Evolutionary conservation across 78 protist genomes (phyloP).

Genomic region (Emiliania huxleyi): DNA sequence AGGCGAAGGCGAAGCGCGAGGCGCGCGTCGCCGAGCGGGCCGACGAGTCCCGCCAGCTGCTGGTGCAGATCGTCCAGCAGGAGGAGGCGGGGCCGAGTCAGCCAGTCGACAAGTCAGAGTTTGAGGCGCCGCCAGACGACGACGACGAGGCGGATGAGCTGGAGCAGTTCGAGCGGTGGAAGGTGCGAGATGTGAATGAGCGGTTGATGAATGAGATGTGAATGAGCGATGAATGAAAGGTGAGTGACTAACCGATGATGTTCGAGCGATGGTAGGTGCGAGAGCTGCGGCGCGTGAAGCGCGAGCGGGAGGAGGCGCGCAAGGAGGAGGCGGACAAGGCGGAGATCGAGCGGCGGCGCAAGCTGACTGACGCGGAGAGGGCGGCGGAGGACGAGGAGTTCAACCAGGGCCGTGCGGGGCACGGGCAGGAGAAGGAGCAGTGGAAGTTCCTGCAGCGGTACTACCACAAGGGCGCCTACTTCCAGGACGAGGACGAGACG

Average conservation of each 20-base stretch:
- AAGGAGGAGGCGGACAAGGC: not conserved
- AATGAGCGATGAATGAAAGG: too few species aligned
- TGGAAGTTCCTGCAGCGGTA: slow-evolving; percentile 33
- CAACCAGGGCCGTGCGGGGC: too few species aligned
- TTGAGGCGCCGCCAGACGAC: not conserved
- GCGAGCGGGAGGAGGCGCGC: slow-evolving; percentile 6
- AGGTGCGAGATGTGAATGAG: not conserved
- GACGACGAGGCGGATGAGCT: not conserved
- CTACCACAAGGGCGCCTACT: slow-evolving; percentile 44
- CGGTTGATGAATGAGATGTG: too few species aligned
- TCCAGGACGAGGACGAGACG: slow-evolving; percentile 37
- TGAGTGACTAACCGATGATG: not conserved
- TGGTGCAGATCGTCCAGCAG: not conserved
- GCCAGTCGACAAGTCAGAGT: not conserved
- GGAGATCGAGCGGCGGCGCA: slow-evolving; percentile 43
- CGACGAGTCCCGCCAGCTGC: not conserved
- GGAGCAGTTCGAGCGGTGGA: not conserved
- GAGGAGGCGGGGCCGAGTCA: not conserved
- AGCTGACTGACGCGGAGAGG: slow-evolving; percentile 28
- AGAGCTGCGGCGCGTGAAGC: slow-evolving; percentile 16
- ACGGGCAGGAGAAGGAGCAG: not conserved
- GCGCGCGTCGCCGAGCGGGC: not conserved
- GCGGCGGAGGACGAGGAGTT: slow-evolving; percentile 16
- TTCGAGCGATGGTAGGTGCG: not conserved
- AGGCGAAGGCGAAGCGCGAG: not conserved